phyloP scores from a whole-genome alignment of 73 alveolate genomes.

The Paramecium sexaurelia region DNA sequence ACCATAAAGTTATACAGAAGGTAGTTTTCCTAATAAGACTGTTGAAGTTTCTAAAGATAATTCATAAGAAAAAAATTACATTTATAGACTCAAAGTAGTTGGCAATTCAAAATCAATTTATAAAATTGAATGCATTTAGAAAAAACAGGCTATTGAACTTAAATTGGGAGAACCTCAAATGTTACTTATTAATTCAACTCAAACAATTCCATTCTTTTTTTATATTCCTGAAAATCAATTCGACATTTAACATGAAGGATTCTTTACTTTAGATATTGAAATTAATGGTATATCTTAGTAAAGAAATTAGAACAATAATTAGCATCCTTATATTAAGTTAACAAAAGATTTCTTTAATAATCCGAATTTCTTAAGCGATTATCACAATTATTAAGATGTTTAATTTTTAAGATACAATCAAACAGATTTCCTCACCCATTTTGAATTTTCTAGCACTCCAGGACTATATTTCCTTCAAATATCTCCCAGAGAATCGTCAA shows the following conservation, averaged over 20 bases:
- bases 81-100: not conserved
- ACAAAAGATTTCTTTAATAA: not conserved
- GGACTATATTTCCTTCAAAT: not conserved
- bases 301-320: not conserved
- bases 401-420: not conserved
- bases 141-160: not conserved
- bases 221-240: not conserved
- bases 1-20: not conserved
- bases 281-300: not conserved
- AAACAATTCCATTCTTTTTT: not conserved
- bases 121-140: not conserved
- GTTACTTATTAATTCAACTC: not conserved
- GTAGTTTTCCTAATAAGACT: too few species aligned
- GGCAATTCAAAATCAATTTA: not conserved
- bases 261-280: not conserved
- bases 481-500: not conserved
- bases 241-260: not conserved
- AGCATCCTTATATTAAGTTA: not conserved
- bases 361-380: not conserved
- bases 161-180: not conserved
- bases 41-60: not conserved
- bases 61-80: not conserved
- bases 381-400: not conserved
- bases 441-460: not conserved
- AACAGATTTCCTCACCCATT: not conserved